Evolutionary conservation across 78 protist species (phyloP).

Genomic region (Protostelium mycophagum): DNA sequence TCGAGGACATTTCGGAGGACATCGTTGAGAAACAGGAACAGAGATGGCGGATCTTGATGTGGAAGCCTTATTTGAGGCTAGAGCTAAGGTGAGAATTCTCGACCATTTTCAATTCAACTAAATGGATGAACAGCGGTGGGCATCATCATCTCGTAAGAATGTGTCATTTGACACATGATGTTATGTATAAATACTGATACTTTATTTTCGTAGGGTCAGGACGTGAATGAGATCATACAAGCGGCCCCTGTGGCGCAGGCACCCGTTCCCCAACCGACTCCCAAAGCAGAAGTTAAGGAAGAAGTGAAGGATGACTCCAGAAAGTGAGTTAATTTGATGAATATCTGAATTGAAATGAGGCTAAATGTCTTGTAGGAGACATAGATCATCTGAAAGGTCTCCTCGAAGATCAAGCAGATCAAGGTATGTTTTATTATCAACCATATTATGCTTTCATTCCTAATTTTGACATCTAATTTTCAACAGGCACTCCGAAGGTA

Average conservation of each 20-base stretch:
- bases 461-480: too few relatives aligned
- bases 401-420: too few relatives aligned
- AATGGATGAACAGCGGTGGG: not conserved
- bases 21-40: not conserved
- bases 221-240: not conserved
- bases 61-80: not conserved
- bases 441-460: too few relatives aligned
- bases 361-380: too few relatives aligned
- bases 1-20: too few relatives aligned
- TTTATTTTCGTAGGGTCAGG: not conserved
- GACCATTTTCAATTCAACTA: not conserved
- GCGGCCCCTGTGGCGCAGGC: not conserved
- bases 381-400: too few relatives aligned
- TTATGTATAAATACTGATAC: not conserved
- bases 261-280: not conserved
- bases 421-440: too few relatives aligned
- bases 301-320: not conserved
- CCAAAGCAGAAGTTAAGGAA: not conserved
- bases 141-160: too few relatives aligned
- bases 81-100: not conserved
- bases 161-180: not conserved
- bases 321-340: too few relatives aligned
- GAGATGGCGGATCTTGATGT: not conserved
- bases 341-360: too few relatives aligned
- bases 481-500: too few relatives aligned